Conservation (phyloP, 202 grass and related monocot species). For the Zizania palustris region DNA sequence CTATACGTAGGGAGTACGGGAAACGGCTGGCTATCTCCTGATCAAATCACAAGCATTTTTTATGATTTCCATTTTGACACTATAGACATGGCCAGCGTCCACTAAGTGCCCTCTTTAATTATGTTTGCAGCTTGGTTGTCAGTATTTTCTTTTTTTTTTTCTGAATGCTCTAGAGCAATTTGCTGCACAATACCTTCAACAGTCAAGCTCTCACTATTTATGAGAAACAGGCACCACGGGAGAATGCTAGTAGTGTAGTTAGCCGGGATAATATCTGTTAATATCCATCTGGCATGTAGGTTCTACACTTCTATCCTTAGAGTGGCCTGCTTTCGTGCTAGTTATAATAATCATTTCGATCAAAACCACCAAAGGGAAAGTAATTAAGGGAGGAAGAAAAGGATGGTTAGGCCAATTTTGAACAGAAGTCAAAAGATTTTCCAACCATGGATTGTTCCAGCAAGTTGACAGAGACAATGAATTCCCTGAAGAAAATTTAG, state of each 20-base stretch:
- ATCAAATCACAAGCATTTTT: not conserved
- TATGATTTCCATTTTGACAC: not conserved
- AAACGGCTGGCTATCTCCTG: not conserved
- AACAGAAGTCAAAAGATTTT: constrained; percentile 58
- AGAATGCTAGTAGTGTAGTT: not conserved
- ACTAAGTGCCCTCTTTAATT: not conserved
- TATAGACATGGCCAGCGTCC: not conserved
- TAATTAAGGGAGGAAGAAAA: constrained; percentile 35
- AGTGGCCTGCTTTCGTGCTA: constrained; percentile 45
- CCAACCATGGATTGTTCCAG: constrained; percentile 39
- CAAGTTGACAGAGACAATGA: constrained; percentile 58
- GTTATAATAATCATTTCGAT: constrained; percentile 36
- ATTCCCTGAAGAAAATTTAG: constrained; percentile 44
- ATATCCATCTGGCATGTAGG: constrained; percentile 44
- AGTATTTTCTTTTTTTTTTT: not conserved
- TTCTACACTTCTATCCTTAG: constrained; percentile 32
- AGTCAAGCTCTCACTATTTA: not conserved
- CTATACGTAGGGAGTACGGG: too few relatives aligned
- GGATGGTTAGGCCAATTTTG: constrained; percentile 56
- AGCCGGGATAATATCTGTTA: constrained; percentile 19
- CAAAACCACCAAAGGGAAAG: constrained; percentile 35
- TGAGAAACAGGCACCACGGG: constrained; percentile 15
- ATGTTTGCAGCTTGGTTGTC: not conserved
- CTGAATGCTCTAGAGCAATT: not conserved
- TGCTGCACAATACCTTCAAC: constrained; percentile 5